Conservation (phyloP, 441 rosid genomes). For the Gossypium davidsonii region DNA sequence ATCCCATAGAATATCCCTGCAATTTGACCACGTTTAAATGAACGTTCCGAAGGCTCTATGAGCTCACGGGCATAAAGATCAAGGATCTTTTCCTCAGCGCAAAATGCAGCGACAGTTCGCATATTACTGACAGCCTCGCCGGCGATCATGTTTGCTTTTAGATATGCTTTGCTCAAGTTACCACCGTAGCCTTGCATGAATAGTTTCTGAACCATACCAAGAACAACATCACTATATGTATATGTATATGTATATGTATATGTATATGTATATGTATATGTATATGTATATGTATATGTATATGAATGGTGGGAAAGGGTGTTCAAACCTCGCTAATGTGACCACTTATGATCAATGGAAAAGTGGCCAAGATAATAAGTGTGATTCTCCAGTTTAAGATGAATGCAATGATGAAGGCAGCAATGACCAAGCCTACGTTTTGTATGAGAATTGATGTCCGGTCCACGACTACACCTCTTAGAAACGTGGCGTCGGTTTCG, state of each 20-base stretch:
- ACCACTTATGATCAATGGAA: constrained; percentile 77
- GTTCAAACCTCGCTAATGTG: constrained; percentile 82
- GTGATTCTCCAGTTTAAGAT: constrained; percentile 88
- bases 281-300: background rate
- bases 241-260: too few relatives aligned
- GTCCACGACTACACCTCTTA: constrained; percentile 70
- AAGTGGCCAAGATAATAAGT: constrained; percentile 72
- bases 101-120: constrained; percentile 84
- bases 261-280: background rate
- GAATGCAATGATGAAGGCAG: constrained; percentile 73
- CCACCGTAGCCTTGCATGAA: constrained; percentile 98
- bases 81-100: constrained; percentile 75
- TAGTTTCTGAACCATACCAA: constrained; percentile 51
- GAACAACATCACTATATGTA: background rate
- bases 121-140: constrained; percentile 91
- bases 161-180: constrained; percentile 84
- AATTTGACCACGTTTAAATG: constrained; percentile 77
- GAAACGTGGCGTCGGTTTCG: constrained; percentile 70
- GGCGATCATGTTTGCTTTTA: constrained; percentile 92
- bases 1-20: constrained; percentile 84
- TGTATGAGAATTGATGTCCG: constrained; percentile 74
- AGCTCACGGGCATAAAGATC: constrained; percentile 72
- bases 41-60: constrained; percentile 60
- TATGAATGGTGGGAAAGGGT: background rate
- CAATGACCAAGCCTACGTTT: constrained; percentile 61